A percentile compares a stretch with the other conserved stretches of the same genome.
Evolutionary conservation across 2,329 filamentous ascomycete species (phyloP).

Genomic region (Escovopsis sp.): DNA sequence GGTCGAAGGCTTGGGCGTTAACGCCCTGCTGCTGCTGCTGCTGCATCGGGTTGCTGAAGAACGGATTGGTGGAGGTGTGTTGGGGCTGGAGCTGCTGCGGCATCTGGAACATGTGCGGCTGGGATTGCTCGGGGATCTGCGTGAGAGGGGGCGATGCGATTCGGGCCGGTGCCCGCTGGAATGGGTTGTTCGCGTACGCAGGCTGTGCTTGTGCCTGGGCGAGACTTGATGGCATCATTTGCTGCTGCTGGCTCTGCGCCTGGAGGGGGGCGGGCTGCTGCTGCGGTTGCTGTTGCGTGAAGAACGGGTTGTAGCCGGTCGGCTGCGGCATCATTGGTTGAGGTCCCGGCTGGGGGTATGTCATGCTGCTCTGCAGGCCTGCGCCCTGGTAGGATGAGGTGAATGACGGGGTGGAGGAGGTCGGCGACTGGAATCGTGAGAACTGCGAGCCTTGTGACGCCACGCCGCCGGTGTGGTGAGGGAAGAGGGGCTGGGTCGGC

Average conservation of each 20-base stretch:
- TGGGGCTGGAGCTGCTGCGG: constrained; percentile 16
- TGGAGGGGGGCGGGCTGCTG: constrained; percentile 16
- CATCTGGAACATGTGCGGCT: constrained; percentile 27
- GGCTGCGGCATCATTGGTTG: constrained; percentile 22
- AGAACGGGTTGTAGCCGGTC: constrained; percentile 39
- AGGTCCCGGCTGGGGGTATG: constrained; percentile 24
- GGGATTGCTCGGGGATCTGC: constrained; percentile 38
- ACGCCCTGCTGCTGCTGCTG: constrained; percentile 6
- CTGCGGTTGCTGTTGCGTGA: constrained; percentile 19
- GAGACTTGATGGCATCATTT: constrained; percentile 27
- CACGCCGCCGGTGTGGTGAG: constrained; percentile 57
- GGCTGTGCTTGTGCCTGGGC: constrained; percentile 14
- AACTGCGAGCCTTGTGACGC: constrained; percentile 27
- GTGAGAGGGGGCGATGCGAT: constrained; percentile 35
- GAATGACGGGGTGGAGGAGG: constrained; percentile 27
- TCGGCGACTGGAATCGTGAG: constrained; percentile 27
- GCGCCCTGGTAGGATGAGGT: constrained; percentile 25
- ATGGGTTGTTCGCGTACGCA: constrained; percentile 30
- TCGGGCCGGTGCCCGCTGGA: constrained; percentile 32
- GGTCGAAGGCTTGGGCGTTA: constrained; percentile 3
- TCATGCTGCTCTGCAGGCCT: constrained; percentile 28
- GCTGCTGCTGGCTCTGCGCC: constrained; percentile 20
- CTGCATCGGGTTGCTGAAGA: constrained; percentile 18
- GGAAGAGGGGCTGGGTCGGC: constrained; percentile 48
- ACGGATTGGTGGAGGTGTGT: constrained; percentile 22